These are phyloP conservation scores for Paramecium octaurelia DNA, from an alignment of 73 alveolate species.

Conservation along the genomic window DNA sequence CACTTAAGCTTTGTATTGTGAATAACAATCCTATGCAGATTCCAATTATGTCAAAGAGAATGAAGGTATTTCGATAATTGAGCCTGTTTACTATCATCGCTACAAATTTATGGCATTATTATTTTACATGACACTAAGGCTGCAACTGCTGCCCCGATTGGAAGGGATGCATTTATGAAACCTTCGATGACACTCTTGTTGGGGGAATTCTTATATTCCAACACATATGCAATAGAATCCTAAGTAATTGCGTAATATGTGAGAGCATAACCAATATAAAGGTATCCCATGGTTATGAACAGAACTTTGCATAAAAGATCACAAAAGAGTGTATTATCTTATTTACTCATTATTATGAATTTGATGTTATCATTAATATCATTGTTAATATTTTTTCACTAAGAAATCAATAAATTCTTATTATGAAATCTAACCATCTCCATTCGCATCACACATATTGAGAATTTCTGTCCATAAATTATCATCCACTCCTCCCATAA, in stretches of 20 bases:
- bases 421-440: slow-evolving; percentile 23
- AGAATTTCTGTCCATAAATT: slow-evolving; percentile 24
- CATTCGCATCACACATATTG: not conserved
- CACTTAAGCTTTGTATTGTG: not conserved
- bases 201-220: not conserved
- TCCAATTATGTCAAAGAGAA: not conserved
- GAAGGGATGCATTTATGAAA: not conserved
- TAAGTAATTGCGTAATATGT: slow-evolving; percentile 15
- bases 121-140: not conserved
- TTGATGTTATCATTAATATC: not conserved
- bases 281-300: not conserved
- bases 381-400: not conserved
- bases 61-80: not conserved
- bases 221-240: not conserved
- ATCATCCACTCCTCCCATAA: slow-evolving; percentile 50
- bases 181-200: not conserved
- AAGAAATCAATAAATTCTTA: slow-evolving; percentile 31
- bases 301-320: not conserved
- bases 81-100: not conserved
- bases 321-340: not conserved
- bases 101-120: not conserved
- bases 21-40: not conserved
- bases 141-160: slow-evolving; percentile 31
- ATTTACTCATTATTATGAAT: not conserved
- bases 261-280: not conserved